phyloP scores from a whole-genome alignment of 495 filamentous ascomycete genomes.

The Podospora tetraspora region DNA sequence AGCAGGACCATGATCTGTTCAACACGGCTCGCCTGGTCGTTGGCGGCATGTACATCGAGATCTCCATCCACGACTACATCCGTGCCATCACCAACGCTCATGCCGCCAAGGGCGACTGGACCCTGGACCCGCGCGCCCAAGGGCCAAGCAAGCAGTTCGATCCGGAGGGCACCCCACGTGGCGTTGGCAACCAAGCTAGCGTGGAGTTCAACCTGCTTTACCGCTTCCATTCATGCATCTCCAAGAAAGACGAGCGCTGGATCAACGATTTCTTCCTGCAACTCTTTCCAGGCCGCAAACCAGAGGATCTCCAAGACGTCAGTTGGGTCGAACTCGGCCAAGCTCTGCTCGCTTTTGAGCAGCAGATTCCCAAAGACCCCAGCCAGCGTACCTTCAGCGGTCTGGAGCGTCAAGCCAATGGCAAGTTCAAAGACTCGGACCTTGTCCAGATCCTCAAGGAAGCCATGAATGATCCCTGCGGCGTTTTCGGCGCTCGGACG shows the following conservation, averaged over 20 bases:
- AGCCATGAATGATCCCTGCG: constrained; percentile 55
- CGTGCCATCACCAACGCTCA: constrained; percentile 77
- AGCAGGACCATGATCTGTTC: constrained; percentile 78
- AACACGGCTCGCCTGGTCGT: constrained; percentile 71
- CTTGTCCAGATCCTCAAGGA: constrained; percentile 57
- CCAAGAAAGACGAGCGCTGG: constrained; percentile 61
- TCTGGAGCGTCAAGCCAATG: constrained; percentile 53
- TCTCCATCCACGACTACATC: constrained; percentile 73
- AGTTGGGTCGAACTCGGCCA: constrained; percentile 47
- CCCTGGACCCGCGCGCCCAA: constrained; percentile 65
- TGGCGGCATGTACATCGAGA: constrained; percentile 76
- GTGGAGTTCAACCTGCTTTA: constrained; percentile 72
- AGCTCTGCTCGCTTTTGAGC: constrained; percentile 50
- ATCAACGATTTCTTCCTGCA: constrained; percentile 54
- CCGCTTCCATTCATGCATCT: constrained; percentile 67
- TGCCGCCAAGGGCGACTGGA: constrained; percentile 67
- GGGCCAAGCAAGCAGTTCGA: constrained; percentile 44
- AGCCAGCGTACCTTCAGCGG: constrained; percentile 53
- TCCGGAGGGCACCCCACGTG: constrained; percentile 53
- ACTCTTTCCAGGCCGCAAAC: constrained; percentile 53
- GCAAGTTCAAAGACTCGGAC: constrained; percentile 54
- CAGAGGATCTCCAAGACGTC: constrained; percentile 47
- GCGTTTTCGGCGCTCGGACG: constrained; percentile 57
- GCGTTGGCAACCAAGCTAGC: constrained; percentile 70
- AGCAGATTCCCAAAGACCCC: constrained; percentile 50